These are phyloP conservation scores for Globisporangium lucens DNA, from an alignment of 352 stramenopile genomes.

Conservation along the genomic window DNA sequence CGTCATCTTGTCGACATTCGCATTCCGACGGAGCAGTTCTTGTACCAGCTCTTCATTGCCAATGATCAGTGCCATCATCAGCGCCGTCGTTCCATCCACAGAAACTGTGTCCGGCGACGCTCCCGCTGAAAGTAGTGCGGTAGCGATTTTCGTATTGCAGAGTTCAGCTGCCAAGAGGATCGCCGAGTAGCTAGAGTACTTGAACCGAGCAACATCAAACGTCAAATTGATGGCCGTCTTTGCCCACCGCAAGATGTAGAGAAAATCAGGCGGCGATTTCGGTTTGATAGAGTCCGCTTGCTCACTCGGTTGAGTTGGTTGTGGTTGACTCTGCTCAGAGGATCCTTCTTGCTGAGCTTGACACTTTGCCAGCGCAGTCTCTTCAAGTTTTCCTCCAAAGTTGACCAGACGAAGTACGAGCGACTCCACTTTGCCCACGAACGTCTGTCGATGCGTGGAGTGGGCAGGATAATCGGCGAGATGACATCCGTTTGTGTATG, in stretches of 20 bases:
- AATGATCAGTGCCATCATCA: constrained; percentile 62
- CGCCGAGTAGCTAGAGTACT: constrained; percentile 42
- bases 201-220: constrained; percentile 43
- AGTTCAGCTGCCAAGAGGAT: constrained; percentile 59
- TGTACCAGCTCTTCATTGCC: constrained; percentile 34
- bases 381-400: constrained; percentile 3
- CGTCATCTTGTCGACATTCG: constrained; percentile 57
- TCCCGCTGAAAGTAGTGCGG: constrained; percentile 38
- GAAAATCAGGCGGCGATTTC: background rate
- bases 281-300: background rate
- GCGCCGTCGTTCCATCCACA: constrained; percentile 32
- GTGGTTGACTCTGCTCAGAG: background rate
- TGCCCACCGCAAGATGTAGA: constrained; percentile 39
- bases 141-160: constrained; percentile 24
- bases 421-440: constrained; percentile 23
- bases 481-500: constrained; percentile 39
- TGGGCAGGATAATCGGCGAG: constrained; percentile 20
- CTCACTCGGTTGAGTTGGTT: background rate
- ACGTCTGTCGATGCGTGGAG: constrained; percentile 8
- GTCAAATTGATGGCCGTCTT: constrained; percentile 38
- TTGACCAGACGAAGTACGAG: constrained; percentile 31
- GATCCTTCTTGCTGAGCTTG: background rate
- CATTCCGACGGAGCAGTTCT: constrained; percentile 28
- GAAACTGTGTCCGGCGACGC: constrained; percentile 31
- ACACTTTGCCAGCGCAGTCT: background rate